A percentile compares a stretch with the other conserved stretches of the same genome.
phyloP scores from a whole-genome alignment of 495 filamentous ascomycete genomes.

The Tuber calosporum region DNA sequence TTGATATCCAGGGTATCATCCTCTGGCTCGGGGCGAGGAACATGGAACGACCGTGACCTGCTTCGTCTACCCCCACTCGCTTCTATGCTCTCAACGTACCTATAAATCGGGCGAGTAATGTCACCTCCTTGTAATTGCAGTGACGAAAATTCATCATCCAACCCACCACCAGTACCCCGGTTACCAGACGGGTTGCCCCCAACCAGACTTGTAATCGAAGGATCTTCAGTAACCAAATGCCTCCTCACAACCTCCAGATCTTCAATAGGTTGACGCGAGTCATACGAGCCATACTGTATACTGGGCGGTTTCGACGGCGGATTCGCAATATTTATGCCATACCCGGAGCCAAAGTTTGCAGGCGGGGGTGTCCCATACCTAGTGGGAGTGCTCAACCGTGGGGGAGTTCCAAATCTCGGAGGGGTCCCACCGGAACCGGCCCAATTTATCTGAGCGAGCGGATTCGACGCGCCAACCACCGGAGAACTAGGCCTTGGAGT shows the following conservation, averaged over 20 bases:
- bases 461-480: conserved; percentile 27
- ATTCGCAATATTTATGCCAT: conserved; percentile 44
- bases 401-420: conserved; percentile 55
- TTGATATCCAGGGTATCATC: conserved; percentile 73
- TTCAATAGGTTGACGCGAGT: conserved; percentile 59
- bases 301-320: conserved; percentile 48
- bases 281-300: conserved; percentile 69
- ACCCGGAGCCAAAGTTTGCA: conserved; percentile 45
- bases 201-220: conserved; percentile 30
- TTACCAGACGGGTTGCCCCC: conserved; percentile 50
- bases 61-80: conserved; percentile 44
- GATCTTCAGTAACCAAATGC: conserved; percentile 60
- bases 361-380: conserved; percentile 51
- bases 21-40: conserved; percentile 66
- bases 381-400: conserved; percentile 36
- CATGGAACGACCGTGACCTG: conserved; percentile 75
- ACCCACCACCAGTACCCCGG: conserved; percentile 45
- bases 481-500: conserved; percentile 29
- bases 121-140: conserved; percentile 86
- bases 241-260: conserved; percentile 73
- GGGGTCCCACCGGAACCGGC: conserved; percentile 44
- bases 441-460: conserved; percentile 37
- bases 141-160: conserved; percentile 78
- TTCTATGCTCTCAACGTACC: conserved; percentile 80
- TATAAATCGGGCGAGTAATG: conserved; percentile 86